These are phyloP conservation scores for Malbranchea cinnamomea DNA, from an alignment of 2,329 filamentous ascomycete genomes.

Conservation along the genomic window DNA sequence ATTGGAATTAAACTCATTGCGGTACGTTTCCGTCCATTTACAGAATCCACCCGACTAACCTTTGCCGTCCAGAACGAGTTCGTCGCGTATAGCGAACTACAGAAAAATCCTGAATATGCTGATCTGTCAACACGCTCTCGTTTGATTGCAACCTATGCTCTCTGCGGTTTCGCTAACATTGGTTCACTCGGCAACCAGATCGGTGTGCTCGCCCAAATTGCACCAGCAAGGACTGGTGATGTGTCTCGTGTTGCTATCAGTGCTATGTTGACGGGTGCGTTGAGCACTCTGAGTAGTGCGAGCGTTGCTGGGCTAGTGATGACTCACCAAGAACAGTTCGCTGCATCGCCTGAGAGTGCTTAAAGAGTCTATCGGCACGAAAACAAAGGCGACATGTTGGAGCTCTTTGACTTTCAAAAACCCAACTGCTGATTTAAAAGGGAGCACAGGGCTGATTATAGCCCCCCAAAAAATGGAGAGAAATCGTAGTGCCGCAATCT, in stretches of 20 bases:
- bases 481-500: no score
- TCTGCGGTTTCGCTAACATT: constrained; percentile 74
- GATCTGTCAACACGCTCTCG: constrained; percentile 52
- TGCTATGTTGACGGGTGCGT: constrained; percentile 60
- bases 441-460: no score
- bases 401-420: no score
- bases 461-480: no score
- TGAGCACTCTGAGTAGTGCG: constrained; percentile 66
- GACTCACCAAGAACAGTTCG: constrained; percentile 29
- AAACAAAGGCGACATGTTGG: background rate
- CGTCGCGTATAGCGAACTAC: constrained; percentile 51
- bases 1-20: constrained; percentile 77
- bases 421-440: no score
- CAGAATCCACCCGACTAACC: constrained; percentile 4
- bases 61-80: constrained; percentile 50
- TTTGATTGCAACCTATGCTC: constrained; percentile 73
- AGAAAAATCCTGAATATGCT: constrained; percentile 37
- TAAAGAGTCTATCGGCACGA: background rate
- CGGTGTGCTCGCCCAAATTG: constrained; percentile 69
- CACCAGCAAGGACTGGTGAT: constrained; percentile 57
- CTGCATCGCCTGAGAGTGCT: background rate
- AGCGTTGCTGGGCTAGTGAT: constrained; percentile 64
- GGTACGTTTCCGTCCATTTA: constrained; percentile 26
- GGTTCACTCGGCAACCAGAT: constrained; percentile 81
- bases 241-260: constrained; percentile 62